Base-by-base conservation (phyloP, 140 eudicot genomes). In the Bidens hawaiensis region DNA sequence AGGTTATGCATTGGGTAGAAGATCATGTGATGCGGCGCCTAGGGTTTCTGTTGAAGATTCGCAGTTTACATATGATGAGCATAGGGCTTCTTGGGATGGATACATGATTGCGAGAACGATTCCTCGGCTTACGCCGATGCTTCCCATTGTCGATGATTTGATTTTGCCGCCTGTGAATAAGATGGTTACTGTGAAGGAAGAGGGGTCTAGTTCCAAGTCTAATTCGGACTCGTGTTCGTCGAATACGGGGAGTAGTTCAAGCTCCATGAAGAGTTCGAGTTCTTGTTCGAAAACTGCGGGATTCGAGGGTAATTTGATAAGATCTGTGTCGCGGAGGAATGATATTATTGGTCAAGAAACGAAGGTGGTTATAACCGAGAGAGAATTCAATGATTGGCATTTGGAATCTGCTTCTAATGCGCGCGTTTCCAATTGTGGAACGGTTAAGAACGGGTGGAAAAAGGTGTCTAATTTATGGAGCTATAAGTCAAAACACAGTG, bases 81-180 rank as follows among this genome's bases (percentile, higher is more conserved):
- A 85, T 9, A 74, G 98, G 67, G 96, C 96, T 60, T 87, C 96
- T 16, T 91, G 96, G 96, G 96, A 91, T 81, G 98, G 96, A 46
- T 87, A 84, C 68, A 73, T 87, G 91, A 70, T 84, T 50, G 96
- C 91, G 0, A 71, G 91, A 78, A 82, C 89, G 12, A 86, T 82
- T 19, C 90, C 94, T 16, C 74, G 84, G 73, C 77, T 79, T 12
- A 74, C 93, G 0, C 96, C 95, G 0, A 85, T 87, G 96, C 67
- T 91, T 2, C 84, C 95, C 27, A 85, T 75, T 6, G 88, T 83
- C 23, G 95, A 90, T 49, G 76, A 83, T 80, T 79, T 79, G 33
- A 76, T 81, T 18, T 68, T 82, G 70, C 81, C 76, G 4, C 52
- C 67, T 7, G 64, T 74, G 3, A 73, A 69, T 55, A 81, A 70